Evolutionary conservation across 2,329 filamentous ascomycete genomes (phyloP).

Genomic region (Meredithiella fracta): DNA sequence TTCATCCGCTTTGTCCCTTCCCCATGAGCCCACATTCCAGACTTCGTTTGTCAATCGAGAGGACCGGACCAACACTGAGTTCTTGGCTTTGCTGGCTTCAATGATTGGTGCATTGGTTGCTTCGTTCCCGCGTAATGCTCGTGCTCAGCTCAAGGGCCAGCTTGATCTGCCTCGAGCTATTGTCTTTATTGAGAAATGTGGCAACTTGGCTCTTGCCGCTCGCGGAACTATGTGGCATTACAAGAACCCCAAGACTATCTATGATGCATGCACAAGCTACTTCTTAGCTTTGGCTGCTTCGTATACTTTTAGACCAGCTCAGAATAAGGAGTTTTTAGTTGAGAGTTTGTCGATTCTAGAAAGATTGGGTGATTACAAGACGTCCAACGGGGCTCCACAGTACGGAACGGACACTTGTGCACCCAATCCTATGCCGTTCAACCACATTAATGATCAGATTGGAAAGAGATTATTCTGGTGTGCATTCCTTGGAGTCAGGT

Average conservation of each 20-base stretch:
- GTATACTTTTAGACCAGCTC: conserved; percentile 51
- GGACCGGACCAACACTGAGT: conserved; percentile 48
- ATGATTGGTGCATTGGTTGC: conserved; percentile 62
- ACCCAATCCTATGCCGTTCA: conserved; percentile 33
- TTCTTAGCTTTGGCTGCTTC: conserved; percentile 51
- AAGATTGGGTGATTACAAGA: conserved; percentile 13
- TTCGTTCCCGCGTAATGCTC: conserved; percentile 57
- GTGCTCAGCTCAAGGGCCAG: conserved; percentile 50
- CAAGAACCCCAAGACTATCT: conserved; percentile 32
- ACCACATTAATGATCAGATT: conserved; percentile 56
- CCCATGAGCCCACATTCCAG: conserved; percentile 62
- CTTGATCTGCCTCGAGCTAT: conserved; percentile 53
- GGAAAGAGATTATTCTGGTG: conserved; percentile 75
- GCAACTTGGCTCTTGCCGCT: conserved; percentile 50
- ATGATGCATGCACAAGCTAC: conserved; percentile 55
- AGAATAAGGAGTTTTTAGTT: conserved; percentile 54
- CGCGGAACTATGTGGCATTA: conserved; percentile 38
- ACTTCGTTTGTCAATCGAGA: conserved; percentile 49
- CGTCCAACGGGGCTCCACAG: conserved; percentile 24
- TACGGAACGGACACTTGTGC: conserved; percentile 23
- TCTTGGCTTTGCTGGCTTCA: conserved; percentile 53
- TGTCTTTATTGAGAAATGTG: conserved; percentile 53
- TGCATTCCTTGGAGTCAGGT: conserved; percentile 57
- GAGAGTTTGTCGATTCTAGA: conserved; percentile 46
- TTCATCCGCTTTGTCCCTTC: conserved; percentile 61